phyloP scores from a whole-genome alignment of 2,329 filamentous ascomycete species.

The Paraphoma chrysanthemicola region DNA sequence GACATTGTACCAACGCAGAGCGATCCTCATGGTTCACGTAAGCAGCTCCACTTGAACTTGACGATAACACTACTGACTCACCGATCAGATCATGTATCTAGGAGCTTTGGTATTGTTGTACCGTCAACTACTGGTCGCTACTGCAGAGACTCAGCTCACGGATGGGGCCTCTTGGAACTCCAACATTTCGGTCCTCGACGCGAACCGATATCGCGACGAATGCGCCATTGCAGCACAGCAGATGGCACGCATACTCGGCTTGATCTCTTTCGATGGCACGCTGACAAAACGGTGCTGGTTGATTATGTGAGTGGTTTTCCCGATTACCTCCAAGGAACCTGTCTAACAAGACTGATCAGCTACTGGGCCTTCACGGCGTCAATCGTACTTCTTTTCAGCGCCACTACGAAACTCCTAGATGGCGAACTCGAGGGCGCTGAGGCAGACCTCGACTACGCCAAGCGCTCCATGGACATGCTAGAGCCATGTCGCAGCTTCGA shows the following conservation, averaged over 20 bases:
- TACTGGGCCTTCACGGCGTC: constrained; percentile 47
- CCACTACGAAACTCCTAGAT: constrained; percentile 44
- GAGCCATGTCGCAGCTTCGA: constrained; percentile 39
- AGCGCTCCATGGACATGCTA: constrained; percentile 46
- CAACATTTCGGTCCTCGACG: constrained; percentile 34
- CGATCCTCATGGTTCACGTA: constrained; percentile 48
- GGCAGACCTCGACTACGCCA: constrained; percentile 41
- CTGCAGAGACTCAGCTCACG: constrained; percentile 38
- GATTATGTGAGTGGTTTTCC: constrained; percentile 36
- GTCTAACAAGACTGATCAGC: constrained; percentile 15
- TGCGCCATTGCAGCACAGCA: constrained; percentile 46
- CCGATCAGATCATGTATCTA: constrained; percentile 46
- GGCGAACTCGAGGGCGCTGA: constrained; percentile 37
- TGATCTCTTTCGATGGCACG: constrained; percentile 44
- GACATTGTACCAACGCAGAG: constrained; percentile 39
- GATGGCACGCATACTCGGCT: constrained; percentile 41
- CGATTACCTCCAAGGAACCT: neutral
- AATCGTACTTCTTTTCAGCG: constrained; percentile 44
- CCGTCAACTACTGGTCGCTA: constrained; percentile 42
- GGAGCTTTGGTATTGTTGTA: constrained; percentile 46
- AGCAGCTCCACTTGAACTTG: neutral
- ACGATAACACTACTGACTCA: neutral
- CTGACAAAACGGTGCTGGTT: constrained; percentile 48
- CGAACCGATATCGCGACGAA: constrained; percentile 36
- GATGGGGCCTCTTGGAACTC: constrained; percentile 29